Evolutionary conservation across 2,329 filamentous ascomycete genomes (phyloP), one percentile per base, ranked within the genome.

Genomic region (Alternaria brassicicola): DNA sequence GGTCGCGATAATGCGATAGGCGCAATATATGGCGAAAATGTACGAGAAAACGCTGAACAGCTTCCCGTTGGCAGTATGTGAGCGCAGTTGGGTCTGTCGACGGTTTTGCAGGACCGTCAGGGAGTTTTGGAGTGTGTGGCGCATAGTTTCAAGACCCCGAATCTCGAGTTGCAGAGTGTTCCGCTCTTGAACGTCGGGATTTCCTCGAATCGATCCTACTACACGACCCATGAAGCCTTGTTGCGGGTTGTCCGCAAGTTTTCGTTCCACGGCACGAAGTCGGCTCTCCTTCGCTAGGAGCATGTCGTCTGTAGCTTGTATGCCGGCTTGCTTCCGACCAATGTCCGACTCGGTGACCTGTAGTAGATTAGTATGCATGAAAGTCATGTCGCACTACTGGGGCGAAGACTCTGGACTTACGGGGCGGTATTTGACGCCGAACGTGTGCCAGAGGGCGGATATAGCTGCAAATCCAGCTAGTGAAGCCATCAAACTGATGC

Each of bases 381-480:
- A 36, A 26, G 3, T n/a, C 6, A 25, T 15, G n/a, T 1, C 49
- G 2, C 4, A 33, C 21, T 15, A 6, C 30, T 23, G 2, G 3
- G 8, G 15, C 19, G 8, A 35, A 3, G 17, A 42, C 4, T 1
- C 21, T 4, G 10, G n/a, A 64, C 76, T 66, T 61, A 83, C 86
- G 3, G 85, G 85, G 28, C 85, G 83, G 43, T 86, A 80, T 36
- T 84, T 85, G 28, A 88, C 86, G 23, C 87, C 85, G 77, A 96
- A 92, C 0, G 87, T 91, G 71, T 96, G 90, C 91, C 92, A 96
- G 1, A 93, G 87, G 1, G 90, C 89, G 23, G 90, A 93, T 31
- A 96, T 90, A n/a, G 91, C 91, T 6, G 92, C 92, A 69, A 96
- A 96, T 0, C 92, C 92, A 6, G 92, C 92, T n/a, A 96, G 81